A percentile compares a stretch with the other conserved stretches of the same genome.
These are phyloP conservation scores for Thielaviopsis populi DNA, from an alignment of 2,329 filamentous ascomycete genomes.

Conservation along the genomic window DNA sequence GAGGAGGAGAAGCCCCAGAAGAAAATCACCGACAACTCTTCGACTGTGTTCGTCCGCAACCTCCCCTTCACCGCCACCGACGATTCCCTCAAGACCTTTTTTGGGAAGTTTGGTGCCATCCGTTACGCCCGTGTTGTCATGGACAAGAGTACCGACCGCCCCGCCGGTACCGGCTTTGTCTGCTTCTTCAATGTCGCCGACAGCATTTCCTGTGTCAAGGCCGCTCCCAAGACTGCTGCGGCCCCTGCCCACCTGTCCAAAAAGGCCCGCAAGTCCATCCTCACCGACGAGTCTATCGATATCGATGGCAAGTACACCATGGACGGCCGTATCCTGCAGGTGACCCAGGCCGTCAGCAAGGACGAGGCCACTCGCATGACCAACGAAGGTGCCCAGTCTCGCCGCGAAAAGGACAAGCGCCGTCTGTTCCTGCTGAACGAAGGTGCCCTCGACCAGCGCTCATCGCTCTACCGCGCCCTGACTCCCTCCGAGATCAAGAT, in stretches of 20 bases:
- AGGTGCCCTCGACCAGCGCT: conserved; percentile 64
- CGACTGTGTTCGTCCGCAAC: conserved; percentile 85
- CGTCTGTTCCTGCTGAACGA: conserved; percentile 77
- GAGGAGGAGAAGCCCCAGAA: conserved; percentile 33
- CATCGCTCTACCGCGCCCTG: conserved; percentile 61
- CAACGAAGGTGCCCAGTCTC: conserved; percentile 47
- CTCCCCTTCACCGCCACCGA: conserved; percentile 81
- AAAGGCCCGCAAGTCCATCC: conserved; percentile 59
- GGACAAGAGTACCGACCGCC: conserved; percentile 69
- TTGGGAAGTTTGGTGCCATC: conserved; percentile 72
- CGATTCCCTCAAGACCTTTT: conserved; percentile 68
- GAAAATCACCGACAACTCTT: conserved; percentile 47
- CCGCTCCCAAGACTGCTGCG: conserved; percentile 47
- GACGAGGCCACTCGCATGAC: conserved; percentile 63
- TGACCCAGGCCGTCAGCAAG: conserved; percentile 74
- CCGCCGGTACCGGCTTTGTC: conserved; percentile 86
- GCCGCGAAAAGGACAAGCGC: conserved; percentile 70
- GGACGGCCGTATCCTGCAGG: conserved; percentile 71
- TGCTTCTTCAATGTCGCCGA: conserved; percentile 73
- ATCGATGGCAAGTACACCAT: conserved; percentile 75
- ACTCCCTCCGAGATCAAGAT: conserved; percentile 70
- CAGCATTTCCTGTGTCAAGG: conserved; percentile 59
- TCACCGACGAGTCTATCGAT: conserved; percentile 76
- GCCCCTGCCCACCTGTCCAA: conserved; percentile 21
- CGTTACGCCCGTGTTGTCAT: conserved; percentile 85